phyloP scores from a whole-genome alignment of 306 rosid genomes.

The Malus sylvestris region DNA sequence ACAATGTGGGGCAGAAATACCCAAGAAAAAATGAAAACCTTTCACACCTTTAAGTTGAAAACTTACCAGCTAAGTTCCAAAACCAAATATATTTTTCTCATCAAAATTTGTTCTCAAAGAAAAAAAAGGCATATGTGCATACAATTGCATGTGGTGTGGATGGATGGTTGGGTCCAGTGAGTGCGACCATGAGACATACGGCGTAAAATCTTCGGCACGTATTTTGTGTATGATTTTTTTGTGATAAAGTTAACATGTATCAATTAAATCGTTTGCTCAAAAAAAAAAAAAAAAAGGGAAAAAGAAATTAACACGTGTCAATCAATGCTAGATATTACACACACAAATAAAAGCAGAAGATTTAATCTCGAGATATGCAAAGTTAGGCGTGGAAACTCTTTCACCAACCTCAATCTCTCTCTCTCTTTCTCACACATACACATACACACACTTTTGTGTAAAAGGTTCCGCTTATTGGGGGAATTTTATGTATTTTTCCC shows the following conservation, averaged over 20 bases:
- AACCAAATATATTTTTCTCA: not conserved
- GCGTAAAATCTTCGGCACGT: too few relatives aligned
- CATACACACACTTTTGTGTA: conserved; percentile 23
- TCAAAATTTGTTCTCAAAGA: not conserved
- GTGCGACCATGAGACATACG: conserved; percentile 15
- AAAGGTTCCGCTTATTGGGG: conserved; percentile 55
- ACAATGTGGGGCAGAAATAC: not conserved
- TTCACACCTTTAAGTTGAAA: conserved; percentile 23
- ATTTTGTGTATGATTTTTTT: too few relatives aligned
- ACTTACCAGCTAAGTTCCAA: conserved; percentile 18
- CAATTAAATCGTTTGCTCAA: too few relatives aligned
- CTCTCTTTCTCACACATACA: not conserved
- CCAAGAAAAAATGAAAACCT: conserved; percentile 2
- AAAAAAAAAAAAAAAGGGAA: too few relatives aligned
- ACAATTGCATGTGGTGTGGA: conserved; percentile 28
- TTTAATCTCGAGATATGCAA: too few relatives aligned
- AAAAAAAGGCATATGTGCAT: conserved; percentile 13
- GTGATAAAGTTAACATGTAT: too few relatives aligned
- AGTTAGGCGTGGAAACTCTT: not conserved
- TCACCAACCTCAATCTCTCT: conserved; percentile 34
- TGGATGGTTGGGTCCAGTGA: conserved; percentile 24
- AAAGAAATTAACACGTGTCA: too few relatives aligned
- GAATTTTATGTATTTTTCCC: conserved; percentile 31
- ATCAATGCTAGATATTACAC: too few relatives aligned
- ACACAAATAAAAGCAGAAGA: too few relatives aligned